phyloP scores from a whole-genome alignment of 352 stramenopile species.

The Pythium myriotylum region DNA sequence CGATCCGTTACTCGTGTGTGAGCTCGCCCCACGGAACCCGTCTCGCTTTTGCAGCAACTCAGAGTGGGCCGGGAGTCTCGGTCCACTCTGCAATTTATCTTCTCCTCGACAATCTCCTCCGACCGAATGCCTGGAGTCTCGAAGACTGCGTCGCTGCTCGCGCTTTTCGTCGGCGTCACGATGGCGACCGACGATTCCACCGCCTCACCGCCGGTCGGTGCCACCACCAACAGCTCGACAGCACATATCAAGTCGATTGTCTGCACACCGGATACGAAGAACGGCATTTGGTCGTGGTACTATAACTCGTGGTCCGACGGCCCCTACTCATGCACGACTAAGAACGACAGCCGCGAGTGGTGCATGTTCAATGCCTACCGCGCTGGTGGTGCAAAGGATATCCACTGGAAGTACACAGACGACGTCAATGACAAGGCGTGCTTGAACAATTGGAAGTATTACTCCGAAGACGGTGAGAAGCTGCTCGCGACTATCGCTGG shows the following conservation, averaged over 20 bases:
- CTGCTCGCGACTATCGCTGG: not conserved
- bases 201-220: not conserved
- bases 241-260: not conserved
- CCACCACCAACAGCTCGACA: not conserved
- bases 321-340: not conserved
- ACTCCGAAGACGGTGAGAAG: not conserved
- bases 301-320: not conserved
- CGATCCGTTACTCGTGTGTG: too few species aligned
- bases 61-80: too few species aligned
- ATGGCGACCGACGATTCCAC: too few species aligned
- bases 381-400: not conserved
- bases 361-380: slow-evolving; percentile 12
- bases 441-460: slow-evolving; percentile 9
- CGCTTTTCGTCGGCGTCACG: too few species aligned
- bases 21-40: too few species aligned
- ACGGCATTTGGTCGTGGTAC: not conserved
- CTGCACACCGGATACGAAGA: not conserved
- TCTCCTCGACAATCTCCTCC: too few species aligned
- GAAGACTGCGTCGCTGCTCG: too few species aligned
- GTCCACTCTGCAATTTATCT: too few species aligned
- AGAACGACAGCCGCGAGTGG: not conserved
- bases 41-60: too few species aligned
- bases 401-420: slow-evolving; percentile 18
- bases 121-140: too few species aligned
- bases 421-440: slow-evolving; percentile 8